phyloP scores from a whole-genome alignment of 1,139 yeast genomes.

The Wickerhamomyces sp. region DNA sequence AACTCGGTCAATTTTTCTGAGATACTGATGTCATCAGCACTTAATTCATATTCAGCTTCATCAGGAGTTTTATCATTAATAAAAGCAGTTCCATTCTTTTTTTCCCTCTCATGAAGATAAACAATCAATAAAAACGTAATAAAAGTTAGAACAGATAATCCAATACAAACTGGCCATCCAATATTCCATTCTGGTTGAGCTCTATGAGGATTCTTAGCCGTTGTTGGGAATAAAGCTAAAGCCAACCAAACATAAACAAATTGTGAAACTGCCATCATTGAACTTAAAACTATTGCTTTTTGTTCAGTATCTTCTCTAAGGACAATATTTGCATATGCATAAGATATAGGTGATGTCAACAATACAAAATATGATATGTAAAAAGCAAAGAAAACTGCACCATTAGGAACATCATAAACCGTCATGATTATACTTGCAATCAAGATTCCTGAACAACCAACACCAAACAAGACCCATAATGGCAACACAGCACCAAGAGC shows the following conservation, averaged over 20 bases:
- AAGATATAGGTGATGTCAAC: not conserved
- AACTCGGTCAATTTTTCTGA: not conserved
- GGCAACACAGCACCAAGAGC: not conserved
- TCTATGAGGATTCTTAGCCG: not conserved
- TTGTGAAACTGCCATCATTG: not conserved
- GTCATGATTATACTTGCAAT: not conserved
- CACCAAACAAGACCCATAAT: not conserved
- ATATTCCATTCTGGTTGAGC: conserved; percentile 5
- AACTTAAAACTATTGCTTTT: conserved; percentile 1
- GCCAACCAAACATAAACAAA: not conserved
- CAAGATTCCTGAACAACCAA: not conserved
- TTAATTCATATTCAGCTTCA: conserved; percentile 7
- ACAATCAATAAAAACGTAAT: conserved; percentile 53
- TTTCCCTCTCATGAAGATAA: conserved; percentile 50
- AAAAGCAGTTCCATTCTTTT: conserved; percentile 52
- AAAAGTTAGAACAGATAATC: conserved; percentile 16
- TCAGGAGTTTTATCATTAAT: conserved; percentile 27
- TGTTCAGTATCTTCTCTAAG: conserved; percentile 3
- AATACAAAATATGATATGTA: not conserved
- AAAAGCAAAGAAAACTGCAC: conserved; percentile 1
- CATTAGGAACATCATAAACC: not conserved
- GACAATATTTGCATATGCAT: not conserved
- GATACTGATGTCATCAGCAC: not conserved
- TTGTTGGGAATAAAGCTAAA: conserved; percentile 1
- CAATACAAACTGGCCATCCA: conserved; percentile 2